Conservation (phyloP, 2,329 filamentous ascomycete genomes). For the Calonectria pseudoturangicola region DNA sequence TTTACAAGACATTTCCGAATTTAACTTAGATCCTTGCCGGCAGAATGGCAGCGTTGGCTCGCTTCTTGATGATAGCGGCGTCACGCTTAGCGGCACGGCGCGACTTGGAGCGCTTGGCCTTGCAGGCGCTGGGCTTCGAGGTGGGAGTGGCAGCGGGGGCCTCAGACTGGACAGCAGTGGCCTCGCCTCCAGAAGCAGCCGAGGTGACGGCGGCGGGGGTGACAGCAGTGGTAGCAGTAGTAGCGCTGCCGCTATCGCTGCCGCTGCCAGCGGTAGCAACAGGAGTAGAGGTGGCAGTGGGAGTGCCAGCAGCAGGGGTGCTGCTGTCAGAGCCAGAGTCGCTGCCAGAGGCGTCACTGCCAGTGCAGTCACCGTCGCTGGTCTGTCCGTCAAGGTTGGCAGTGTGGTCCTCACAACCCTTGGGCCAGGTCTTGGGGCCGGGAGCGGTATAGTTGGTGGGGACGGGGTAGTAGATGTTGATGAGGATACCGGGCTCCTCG, state of each 20-base stretch:
- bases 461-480: constrained; percentile 61
- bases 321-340: constrained; percentile 37
- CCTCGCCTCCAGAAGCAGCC: constrained; percentile 38
- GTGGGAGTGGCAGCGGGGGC: constrained; percentile 32
- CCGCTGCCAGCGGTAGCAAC: constrained; percentile 24
- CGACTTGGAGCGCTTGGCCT: constrained; percentile 40
- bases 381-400: constrained; percentile 59
- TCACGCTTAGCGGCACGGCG: constrained; percentile 38
- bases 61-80: constrained; percentile 18
- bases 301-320: constrained; percentile 27
- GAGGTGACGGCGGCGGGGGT: constrained; percentile 38
- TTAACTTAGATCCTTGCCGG: constrained; percentile 21
- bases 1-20: constrained; percentile 5
- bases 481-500: constrained; percentile 58
- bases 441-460: constrained; percentile 58
- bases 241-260: background rate
- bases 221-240: constrained; percentile 42
- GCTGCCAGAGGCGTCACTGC: constrained; percentile 53
- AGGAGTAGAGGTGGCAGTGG: constrained; percentile 36
- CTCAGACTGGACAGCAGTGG: constrained; percentile 31
- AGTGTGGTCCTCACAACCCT: constrained; percentile 60
- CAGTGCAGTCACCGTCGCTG: constrained; percentile 61
- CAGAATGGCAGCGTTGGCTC: constrained; percentile 17
- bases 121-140: constrained; percentile 43
- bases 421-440: constrained; percentile 60